phyloP scores from a whole-genome alignment of 2,329 filamentous ascomycete species.

The Nemania sp. region DNA sequence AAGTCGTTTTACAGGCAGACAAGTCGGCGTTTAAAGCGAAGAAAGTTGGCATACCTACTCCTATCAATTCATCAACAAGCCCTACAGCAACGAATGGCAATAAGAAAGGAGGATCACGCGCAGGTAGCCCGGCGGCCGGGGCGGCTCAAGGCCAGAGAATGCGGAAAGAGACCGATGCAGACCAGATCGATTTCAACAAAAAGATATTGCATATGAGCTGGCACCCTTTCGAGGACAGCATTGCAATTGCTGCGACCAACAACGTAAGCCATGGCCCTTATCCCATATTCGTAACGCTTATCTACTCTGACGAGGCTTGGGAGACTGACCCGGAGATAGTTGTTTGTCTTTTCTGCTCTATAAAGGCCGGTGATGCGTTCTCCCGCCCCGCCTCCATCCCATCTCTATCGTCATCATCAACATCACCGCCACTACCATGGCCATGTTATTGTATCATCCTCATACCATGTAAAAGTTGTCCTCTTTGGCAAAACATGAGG shows the following conservation, averaged over 20 bases:
- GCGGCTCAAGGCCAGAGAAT: constrained; percentile 85
- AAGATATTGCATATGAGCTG: constrained; percentile 99
- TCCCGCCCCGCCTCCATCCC: too few species aligned
- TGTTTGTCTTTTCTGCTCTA: constrained; percentile 79
- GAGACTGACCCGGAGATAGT: constrained; percentile 48
- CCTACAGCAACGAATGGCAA: constrained; percentile 69
- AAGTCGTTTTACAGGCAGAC: constrained; percentile 95
- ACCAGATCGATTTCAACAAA: constrained; percentile 99
- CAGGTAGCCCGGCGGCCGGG: constrained; percentile 80
- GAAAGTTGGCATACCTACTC: constrained; percentile 97
- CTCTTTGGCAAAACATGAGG: constrained; percentile 6
- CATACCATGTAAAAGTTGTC: neutral
- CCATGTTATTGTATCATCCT: neutral
- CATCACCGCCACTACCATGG: neutral
- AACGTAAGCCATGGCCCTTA: constrained; percentile 78
- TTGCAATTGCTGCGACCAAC: constrained; percentile 98
- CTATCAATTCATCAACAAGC: constrained; percentile 83
- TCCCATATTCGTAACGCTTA: neutral
- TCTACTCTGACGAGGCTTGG: neutral
- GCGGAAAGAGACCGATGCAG: constrained; percentile 98
- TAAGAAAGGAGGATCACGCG: constrained; percentile 88
- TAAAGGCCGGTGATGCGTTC: constrained; percentile 43
- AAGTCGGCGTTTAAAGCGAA: constrained; percentile 99
- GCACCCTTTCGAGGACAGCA: constrained; percentile 99
- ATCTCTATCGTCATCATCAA: neutral